These are phyloP conservation scores for Huntiella savannae DNA, from an alignment of 2,329 filamentous ascomycete species.

Conservation along the genomic window DNA sequence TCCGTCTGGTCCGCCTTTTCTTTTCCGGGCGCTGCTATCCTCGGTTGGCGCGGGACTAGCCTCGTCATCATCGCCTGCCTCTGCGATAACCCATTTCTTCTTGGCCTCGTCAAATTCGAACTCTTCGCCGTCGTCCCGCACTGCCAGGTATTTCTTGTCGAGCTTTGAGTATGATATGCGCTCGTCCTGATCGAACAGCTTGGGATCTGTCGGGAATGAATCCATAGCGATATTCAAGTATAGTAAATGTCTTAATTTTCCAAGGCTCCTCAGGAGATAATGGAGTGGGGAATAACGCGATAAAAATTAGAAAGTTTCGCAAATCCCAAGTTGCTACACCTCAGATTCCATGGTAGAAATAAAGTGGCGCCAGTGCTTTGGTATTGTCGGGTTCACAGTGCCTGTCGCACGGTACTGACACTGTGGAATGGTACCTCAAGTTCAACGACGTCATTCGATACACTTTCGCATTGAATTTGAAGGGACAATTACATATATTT, in stretches of 20 bases:
- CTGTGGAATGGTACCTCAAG: background rate
- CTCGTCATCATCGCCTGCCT: constrained; percentile 23
- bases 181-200: constrained; percentile 56
- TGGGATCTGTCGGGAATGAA: constrained; percentile 35
- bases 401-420: no score
- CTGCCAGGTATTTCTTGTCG: constrained; percentile 65
- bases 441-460: background rate
- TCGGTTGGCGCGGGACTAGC: background rate
- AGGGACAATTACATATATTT: background rate
- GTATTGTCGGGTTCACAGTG: no score
- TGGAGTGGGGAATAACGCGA: no score
- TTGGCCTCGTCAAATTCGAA: constrained; percentile 59
- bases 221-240: background rate
- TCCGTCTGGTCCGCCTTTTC: no score
- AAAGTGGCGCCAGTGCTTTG: no score
- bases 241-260: no score
- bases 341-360: no score
- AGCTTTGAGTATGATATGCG: constrained; percentile 76
- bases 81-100: constrained; percentile 51
- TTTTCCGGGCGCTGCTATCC: background rate
- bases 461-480: background rate
- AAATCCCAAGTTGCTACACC: no score
- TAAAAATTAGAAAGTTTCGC: no score
- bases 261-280: no score
- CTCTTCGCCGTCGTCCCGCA: constrained; percentile 67